Conservation (phyloP, 164 flowering plant genomes). For the Piper betle region DNA sequence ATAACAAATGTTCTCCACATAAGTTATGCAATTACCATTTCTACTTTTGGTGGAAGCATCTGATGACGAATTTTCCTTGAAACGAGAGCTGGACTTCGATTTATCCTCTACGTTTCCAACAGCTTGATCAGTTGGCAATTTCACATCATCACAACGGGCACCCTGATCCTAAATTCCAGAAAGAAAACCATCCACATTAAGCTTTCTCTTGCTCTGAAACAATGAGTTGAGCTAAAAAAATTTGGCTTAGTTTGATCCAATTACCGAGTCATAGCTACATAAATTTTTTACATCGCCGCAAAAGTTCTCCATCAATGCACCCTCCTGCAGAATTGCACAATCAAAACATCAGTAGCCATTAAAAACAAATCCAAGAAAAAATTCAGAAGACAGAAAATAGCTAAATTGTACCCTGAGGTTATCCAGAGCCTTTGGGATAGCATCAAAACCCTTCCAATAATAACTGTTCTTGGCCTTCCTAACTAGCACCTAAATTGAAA, state of each 20-base stretch:
- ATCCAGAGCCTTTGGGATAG: slow-evolving; percentile 52
- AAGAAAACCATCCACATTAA: too few species aligned
- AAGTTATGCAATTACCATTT: too few species aligned
- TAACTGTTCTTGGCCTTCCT: slow-evolving; percentile 81
- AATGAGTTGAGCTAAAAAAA: too few species aligned
- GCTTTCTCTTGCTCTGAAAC: too few species aligned
- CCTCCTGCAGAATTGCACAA: slow-evolving; percentile 26
- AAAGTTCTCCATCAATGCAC: slow-evolving; percentile 32
- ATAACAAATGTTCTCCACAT: too few species aligned
- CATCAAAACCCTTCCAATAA: slow-evolving; percentile 77
- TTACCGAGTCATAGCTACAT: slow-evolving; percentile 29
- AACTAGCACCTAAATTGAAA: slow-evolving; percentile 43
- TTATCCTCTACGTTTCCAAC: too few species aligned
- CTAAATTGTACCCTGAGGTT: slow-evolving; percentile 45
- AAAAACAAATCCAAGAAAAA: neutral
- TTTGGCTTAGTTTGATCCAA: neutral
- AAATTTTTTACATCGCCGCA: neutral
- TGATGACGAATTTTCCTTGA: neutral
- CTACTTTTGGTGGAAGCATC: neutral
- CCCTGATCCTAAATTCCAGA: too few species aligned
- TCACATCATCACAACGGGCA: too few species aligned
- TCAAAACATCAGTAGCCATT: too few species aligned
- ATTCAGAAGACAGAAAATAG: neutral
- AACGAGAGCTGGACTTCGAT: too few species aligned
- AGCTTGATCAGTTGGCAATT: too few species aligned